phyloP scores from a whole-genome alignment of 2,329 filamentous ascomycete species.

The Neonectria neomacrospora region DNA sequence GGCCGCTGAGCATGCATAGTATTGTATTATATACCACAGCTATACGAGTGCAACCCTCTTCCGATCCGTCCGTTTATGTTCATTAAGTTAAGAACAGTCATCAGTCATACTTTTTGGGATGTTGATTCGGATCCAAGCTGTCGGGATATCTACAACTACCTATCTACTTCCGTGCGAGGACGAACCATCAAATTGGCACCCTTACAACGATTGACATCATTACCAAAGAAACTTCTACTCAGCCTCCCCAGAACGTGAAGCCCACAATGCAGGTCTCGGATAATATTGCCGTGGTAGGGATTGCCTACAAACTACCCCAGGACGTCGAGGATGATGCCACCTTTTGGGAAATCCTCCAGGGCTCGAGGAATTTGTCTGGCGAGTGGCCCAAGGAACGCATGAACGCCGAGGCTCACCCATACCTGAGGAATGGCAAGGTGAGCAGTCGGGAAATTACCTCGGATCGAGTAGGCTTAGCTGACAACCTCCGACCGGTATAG shows the following conservation, averaged over 20 bases:
- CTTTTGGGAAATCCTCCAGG: constrained; percentile 50
- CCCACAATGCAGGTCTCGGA: background rate
- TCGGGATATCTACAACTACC: background rate
- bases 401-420: background rate
- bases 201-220: background rate
- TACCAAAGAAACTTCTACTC: background rate
- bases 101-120: background rate
- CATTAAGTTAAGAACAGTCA: background rate
- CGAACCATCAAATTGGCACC: background rate
- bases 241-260: background rate
- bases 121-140: background rate
- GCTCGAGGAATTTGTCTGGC: background rate
- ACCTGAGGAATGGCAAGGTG: background rate
- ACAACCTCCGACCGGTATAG: background rate
- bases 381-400: background rate
- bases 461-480: background rate
- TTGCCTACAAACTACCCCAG: constrained; percentile 53
- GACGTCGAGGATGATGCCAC: constrained; percentile 44
- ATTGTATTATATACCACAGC: background rate
- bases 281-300: constrained; percentile 50
- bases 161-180: background rate
- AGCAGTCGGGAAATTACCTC: too few relatives aligned
- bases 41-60: background rate
- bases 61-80: background rate
- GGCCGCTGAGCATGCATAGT: background rate